Base-by-base conservation (phyloP, 176 grass and related monocot species). In the Carex scoparia region DNA sequence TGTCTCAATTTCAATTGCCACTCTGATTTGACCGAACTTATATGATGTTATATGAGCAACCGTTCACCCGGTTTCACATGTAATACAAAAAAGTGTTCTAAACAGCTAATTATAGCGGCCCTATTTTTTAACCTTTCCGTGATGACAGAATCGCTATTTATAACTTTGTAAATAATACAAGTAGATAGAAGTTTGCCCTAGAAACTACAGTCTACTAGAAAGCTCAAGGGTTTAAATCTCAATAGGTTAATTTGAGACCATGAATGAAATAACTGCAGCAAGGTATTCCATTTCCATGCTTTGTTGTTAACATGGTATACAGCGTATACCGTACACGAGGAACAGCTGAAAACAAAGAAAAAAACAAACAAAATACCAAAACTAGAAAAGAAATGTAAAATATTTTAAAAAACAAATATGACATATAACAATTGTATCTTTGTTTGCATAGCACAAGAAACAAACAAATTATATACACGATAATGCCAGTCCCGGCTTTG, bases 381-480 rank as follows among this genome's bases (percentile, higher is more conserved):
- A 4, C 18, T 66, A 28, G 19, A 83, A 30, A 30, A 18, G 4
- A 69, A 51, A 69, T 32, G 14, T 55, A 65, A 14, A 40, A 33
- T 38, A 65, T 10, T 53, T 67, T 0, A 54, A 30, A 83, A 55
- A 65, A 55, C 15, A 81, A 81, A 16, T 28, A 79, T 30, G 28
- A 54, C 73, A 78, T 28, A 54, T 78, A 81, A 81, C 15, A 4
- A 56, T 53, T 32, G 9, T 67, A 44, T 63, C 27, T 80, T 58
- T 81, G 56, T 33, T 81, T 81, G 31, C 61, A 80, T 83, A 33
- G 14, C 56, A 83, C 38, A 81, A 65, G 13, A 79, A 18, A 33
- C 60, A 64, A 67, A 83, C 18, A 83, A 83, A 83, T 83, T 83
- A 83, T 83, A 30, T 83, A 83, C 81, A 83, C 44, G 2, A 83